Base-by-base conservation (phyloP, 192 early-diverging fungal genomes). In the Backusella parvicylindrica region DNA sequence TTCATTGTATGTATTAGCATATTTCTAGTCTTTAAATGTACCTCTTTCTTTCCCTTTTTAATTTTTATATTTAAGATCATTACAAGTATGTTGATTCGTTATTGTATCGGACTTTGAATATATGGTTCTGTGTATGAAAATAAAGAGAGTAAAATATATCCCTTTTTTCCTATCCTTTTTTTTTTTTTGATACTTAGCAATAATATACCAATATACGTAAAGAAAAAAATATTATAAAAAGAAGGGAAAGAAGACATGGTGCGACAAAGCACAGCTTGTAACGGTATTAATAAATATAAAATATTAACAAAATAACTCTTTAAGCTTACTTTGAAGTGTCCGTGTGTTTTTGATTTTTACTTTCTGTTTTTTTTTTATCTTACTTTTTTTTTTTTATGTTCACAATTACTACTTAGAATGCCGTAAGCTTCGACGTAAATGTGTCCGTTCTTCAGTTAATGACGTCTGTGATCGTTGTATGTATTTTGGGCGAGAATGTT, bases 201-300 rank as follows among this genome's bases (percentile, higher is more conserved):
- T 11, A 0, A 40, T 40, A 21, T 21, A n/a, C n/a, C 9, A 26
- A 56, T 26, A 26, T 12, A 56, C 1, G 11, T 56, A 56, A 26
- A 56, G 21, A 60, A 26, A 12, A 60, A 26, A 60, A 11, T 21
- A 12, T 11, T 12, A 60, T 60, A 60, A 60, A 60, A 60, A 50
- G 49, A 50, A 23, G 15, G 0, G n/a, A 26, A 60, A 60, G 53
- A 60, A 28, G 26, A 60, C 11, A 60, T 60, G 53, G 53, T 60
- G 53, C 53, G 53, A 60, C 53, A 60, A 60, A 60, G 53, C 53
- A 60, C 53, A 60, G 53, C 53, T 60, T 60, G 53, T 60, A 60
- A 28, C 12, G 53, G 53, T 60, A 60, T 47, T 47, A n/a, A 47
- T 60, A 60, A 43, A 43, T n/a, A 60, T 60, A 60, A 13, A 60